phyloP scores from a whole-genome alignment of 2,329 filamentous ascomycete genomes.

The Cladobotryum mycophilum region DNA sequence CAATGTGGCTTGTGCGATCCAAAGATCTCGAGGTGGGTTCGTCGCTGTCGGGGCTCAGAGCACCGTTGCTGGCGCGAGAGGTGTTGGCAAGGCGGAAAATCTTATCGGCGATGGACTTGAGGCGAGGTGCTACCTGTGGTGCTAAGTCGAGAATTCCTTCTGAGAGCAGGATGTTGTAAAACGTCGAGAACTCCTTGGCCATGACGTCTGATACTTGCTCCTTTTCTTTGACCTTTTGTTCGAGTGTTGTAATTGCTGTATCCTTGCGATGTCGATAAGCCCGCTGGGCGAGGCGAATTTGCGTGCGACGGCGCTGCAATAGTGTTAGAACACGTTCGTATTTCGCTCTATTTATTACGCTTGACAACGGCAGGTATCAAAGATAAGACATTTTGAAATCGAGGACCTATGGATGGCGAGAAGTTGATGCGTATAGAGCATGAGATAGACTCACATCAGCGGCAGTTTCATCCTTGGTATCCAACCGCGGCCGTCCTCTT shows the following conservation, averaged over 20 bases:
- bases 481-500: constrained; percentile 67
- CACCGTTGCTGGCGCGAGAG: constrained; percentile 29
- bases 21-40: background rate
- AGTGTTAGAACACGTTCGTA: constrained; percentile 16
- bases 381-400: background rate
- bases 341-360: background rate
- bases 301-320: constrained; percentile 67
- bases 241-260: constrained; percentile 66
- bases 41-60: constrained; percentile 11
- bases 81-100: constrained; percentile 51
- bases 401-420: background rate
- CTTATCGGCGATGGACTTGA: constrained; percentile 51
- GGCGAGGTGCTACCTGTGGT: constrained; percentile 50
- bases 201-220: constrained; percentile 65
- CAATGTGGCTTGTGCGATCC: no score
- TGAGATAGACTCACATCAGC: constrained; percentile 58
- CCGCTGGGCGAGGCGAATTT: constrained; percentile 80
- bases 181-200: constrained; percentile 61
- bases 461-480: constrained; percentile 71
- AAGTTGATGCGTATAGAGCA: background rate
- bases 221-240: constrained; percentile 63
- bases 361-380: background rate
- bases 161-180: constrained; percentile 56
- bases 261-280: constrained; percentile 84
- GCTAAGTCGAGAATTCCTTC: constrained; percentile 52